These are phyloP conservation scores for Chamaecrista fasciculata DNA, from an alignment of 306 rosid species.

Conservation along the genomic window DNA sequence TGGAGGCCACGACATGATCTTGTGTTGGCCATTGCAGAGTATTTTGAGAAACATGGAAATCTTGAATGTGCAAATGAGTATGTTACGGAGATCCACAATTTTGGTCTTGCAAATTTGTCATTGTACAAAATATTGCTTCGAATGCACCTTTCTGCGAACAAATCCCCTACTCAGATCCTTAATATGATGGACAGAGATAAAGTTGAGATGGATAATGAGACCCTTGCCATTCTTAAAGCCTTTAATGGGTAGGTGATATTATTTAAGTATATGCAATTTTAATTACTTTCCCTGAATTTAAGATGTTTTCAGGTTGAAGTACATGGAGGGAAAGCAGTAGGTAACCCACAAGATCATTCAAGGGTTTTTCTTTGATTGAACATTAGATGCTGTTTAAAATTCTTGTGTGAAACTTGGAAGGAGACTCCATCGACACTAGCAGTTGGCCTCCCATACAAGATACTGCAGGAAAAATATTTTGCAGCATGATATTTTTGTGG, in stretches of 20 bases:
- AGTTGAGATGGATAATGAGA: conserved; percentile 55
- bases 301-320: conserved; percentile 11
- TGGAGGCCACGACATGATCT: conserved; percentile 66
- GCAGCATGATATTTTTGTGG: no score
- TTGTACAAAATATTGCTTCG: conserved; percentile 58
- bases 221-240: conserved; percentile 43
- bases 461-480: no score
- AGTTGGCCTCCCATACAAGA: no score
- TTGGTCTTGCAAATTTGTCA: conserved; percentile 49
- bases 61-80: conserved; percentile 49
- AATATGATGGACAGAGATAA: conserved; percentile 55
- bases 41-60: conserved; percentile 51
- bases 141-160: conserved; percentile 46
- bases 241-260: conserved; percentile 21
- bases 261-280: not conserved
- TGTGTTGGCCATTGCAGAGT: conserved; percentile 50
- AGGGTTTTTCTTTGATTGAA: no score
- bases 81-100: conserved; percentile 35
- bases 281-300: not conserved
- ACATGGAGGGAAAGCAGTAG: no score
- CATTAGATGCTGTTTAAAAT: no score
- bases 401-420: not conserved
- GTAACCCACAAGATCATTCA: no score
- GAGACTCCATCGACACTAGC: not conserved
- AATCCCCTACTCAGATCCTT: conserved; percentile 45